Evolutionary conservation across 441 rosid genomes (phyloP), one percentile per base, ranked within the genome.

Genomic region (Biscutella laevigata): DNA sequence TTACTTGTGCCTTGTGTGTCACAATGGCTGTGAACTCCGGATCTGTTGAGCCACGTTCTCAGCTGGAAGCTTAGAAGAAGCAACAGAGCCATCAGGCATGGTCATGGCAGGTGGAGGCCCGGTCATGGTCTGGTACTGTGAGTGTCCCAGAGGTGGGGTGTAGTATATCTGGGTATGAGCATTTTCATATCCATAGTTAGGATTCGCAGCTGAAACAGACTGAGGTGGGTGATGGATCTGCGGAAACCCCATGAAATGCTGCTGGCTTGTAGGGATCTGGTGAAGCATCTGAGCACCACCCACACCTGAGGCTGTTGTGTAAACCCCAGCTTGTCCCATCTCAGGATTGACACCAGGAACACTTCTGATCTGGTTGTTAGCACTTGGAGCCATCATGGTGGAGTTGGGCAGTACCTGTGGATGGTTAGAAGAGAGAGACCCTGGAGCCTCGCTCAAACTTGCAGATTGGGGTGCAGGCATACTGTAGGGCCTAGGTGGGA

Each of bases 91-190:
- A 55, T 88, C 95, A 1, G 92, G 81, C 74, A 84, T 19, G 40
- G 60, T 76, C 28, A 70, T 73, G 33, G 61, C 26, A 28, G 75
- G 75, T 44, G 77, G 69, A 32, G 67, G 75, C 8, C 76, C 70
- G 0, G 79, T 62, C 82, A 84, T 78, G 36, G 98, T 91, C 64
- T 91, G 96, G 71, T 91, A 91, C 68, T 81, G 96, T 37, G 88
- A 69, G 50, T 81, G 77, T n/a, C 81, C 82, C 52, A 78, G 19
- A 59, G 81, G 85, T 69, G 77, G 95, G 14, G 91, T 72, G 40
- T 83, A 91, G 70, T 80, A 88, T 38, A 88, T 67, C 71, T 76
- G 96, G 27, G 78, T 71, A 68, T 76, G 84, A 61, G 80, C 62
- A 67, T 81, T 80, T 61, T 85, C 98, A 62, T 80, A 85, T 26